Conservation (phyloP, 441 rosid genomes). For the Populus hybrid region DNA sequence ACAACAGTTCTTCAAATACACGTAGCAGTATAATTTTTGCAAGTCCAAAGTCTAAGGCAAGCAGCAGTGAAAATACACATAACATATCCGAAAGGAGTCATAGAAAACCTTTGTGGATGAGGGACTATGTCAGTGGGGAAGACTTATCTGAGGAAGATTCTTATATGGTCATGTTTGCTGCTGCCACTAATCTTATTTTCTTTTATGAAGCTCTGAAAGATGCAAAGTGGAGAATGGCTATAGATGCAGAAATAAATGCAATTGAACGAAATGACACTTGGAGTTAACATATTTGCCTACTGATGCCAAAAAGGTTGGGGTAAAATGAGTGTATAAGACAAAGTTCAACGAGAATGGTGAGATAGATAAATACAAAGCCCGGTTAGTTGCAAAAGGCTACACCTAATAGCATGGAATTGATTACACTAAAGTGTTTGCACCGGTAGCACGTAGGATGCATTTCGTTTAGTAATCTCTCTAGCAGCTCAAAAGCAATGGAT, state of each 20-base stretch:
- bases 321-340: no score
- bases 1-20: no score
- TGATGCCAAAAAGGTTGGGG: no score
- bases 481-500: not conserved
- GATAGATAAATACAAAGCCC: not conserved
- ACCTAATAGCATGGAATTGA: not conserved
- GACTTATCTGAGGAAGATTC: not conserved
- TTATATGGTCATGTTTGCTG: no score
- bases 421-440: not conserved
- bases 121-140: not conserved
- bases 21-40: not conserved
- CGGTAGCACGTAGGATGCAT: fast-evolving
- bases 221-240: no score
- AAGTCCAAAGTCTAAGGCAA: not conserved
- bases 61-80: no score
- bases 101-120: no score
- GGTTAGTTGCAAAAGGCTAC: not conserved
- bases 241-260: no score
- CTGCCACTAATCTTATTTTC: fast-evolving
- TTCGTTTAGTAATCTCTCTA: no score
- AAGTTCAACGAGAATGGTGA: no score
- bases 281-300: not conserved
- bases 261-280: no score
- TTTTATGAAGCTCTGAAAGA: no score
- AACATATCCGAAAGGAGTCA: fast-evolving